Evolutionary conservation across 257 asterid species (phyloP), one percentile per base, ranked within the genome.

Genomic region (Oldenlandia corymbosa): DNA sequence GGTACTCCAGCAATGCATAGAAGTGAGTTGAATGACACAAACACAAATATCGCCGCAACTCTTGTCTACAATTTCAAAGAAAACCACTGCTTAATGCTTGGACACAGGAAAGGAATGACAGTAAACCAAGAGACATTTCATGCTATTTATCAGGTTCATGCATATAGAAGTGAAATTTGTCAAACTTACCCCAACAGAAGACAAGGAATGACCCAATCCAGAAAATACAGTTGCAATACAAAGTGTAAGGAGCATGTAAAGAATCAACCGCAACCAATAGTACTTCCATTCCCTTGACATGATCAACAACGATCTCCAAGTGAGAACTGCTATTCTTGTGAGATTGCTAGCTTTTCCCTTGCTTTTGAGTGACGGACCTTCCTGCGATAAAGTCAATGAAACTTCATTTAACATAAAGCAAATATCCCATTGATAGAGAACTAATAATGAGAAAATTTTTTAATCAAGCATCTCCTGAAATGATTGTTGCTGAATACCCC

Each of bases 231-330:
- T 87, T 54, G 95, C 94, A 39, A 93, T 75, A 70, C 94, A 84
- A 60, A 87, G 80, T 2, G 96, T 76, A 69, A 93, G 78, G 79
- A 93, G 83, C 85, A 83, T 83, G 78, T 82, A 82, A 21, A 93
- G 80, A 65, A 90, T 78, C 71, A 93, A 77, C 73, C 99, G 95
- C 67, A 93, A 95, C 99, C 99, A 93, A 69, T 93, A 93, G 72
- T 85, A 93, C 61, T 93, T 90, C 97, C 96, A 93, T 82, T 93
- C 99, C 76, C 99, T 87, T n/a, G 95, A 93, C 99, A 93, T 93
- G 51, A 90, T 87, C 81, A 90, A 68, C 75, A 93, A 71, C 21
- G 99, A 93, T 79, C 99, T 83, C 99, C 99, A 93, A 16, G 97
- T 93, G 79, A 90, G 70, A 26, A 93, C 83, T 46, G 91, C 88